These are phyloP conservation scores for Nectriaceae sp. DNA, from an alignment of 2,329 filamentous ascomycete genomes.

Conservation along the genomic window DNA sequence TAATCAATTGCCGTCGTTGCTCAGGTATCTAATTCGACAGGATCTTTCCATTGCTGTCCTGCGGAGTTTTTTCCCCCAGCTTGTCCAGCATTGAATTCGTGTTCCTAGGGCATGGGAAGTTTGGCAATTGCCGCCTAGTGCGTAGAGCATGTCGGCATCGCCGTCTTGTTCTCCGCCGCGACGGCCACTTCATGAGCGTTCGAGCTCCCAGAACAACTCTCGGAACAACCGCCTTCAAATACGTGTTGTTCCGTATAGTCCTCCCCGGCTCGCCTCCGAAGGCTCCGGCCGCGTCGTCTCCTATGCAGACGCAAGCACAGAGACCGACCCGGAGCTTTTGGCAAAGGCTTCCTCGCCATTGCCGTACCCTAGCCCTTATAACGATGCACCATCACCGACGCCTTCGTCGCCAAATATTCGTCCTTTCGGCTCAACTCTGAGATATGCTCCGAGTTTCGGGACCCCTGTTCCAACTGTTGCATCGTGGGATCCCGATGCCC, in stretches of 20 bases:
- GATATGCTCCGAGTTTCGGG: conserved; percentile 1
- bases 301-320: conserved; percentile 23
- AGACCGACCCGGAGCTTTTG: conserved; percentile 21
- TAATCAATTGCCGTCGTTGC: neutral
- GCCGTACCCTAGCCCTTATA: conserved; percentile 21
- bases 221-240: conserved; percentile 35
- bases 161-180: conserved; percentile 31
- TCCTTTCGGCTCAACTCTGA: conserved; percentile 4
- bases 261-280: conserved; percentile 37
- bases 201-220: conserved; percentile 29
- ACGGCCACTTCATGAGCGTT: conserved; percentile 31
- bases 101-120: conserved; percentile 23
- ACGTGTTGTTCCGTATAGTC: conserved; percentile 42
- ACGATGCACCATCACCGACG: conserved; percentile 28
- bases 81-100: too few species aligned
- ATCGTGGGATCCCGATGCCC: conserved; percentile 3
- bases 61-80: too few species aligned
- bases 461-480: neutral
- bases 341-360: conserved; percentile 16
- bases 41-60: too few species aligned
- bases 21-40: too few species aligned
- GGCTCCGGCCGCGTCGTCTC: conserved; percentile 28
- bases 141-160: conserved; percentile 36
- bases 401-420: conserved; percentile 19
- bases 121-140: conserved; percentile 23